A percentile compares a stretch with the other conserved stretches of the same genome.
Conservation (phyloP, 768 basidiomycete genomes). For the Pleurotus salmoneostramineus region DNA sequence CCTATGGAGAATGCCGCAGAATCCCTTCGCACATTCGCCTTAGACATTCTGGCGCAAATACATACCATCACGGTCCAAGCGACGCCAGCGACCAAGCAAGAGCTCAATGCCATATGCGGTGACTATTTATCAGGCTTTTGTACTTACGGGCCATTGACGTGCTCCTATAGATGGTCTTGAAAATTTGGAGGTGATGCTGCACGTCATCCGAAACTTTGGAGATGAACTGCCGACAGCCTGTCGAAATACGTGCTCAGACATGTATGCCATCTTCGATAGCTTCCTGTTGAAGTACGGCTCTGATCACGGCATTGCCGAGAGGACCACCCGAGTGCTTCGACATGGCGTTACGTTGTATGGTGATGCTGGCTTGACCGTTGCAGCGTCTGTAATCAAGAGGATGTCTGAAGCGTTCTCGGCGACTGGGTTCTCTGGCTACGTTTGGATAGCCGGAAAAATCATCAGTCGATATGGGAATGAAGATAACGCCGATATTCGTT, state of each 20-base stretch:
- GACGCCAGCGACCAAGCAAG: constrained; percentile 59
- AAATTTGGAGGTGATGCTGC: constrained; percentile 89
- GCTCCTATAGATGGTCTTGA: constrained; percentile 70
- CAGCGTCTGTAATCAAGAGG: constrained; percentile 66
- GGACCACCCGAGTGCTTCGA: constrained; percentile 79
- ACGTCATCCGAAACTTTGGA: constrained; percentile 76
- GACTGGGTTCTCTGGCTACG: constrained; percentile 79
- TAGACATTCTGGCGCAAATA: constrained; percentile 78
- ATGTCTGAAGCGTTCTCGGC: constrained; percentile 78
- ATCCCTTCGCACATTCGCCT: constrained; percentile 81
- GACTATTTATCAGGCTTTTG: constrained; percentile 22
- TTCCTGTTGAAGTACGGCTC: constrained; percentile 79
- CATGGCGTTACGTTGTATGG: constrained; percentile 84
- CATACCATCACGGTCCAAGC: constrained; percentile 59
- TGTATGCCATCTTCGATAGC: constrained; percentile 79
- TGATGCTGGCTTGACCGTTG: constrained; percentile 55
- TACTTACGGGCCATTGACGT: not conserved
- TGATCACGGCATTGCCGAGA: constrained; percentile 75
- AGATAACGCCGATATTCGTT: constrained; percentile 49
- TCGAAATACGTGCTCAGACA: constrained; percentile 70
- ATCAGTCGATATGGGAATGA: constrained; percentile 74
- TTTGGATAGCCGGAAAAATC: constrained; percentile 93
- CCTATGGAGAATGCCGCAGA: constrained; percentile 83
- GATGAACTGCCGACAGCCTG: constrained; percentile 81
- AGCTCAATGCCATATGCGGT: constrained; percentile 68